Base-by-base conservation (phyloP, 441 rosid genomes). In the Aleurites moluccanus region DNA sequence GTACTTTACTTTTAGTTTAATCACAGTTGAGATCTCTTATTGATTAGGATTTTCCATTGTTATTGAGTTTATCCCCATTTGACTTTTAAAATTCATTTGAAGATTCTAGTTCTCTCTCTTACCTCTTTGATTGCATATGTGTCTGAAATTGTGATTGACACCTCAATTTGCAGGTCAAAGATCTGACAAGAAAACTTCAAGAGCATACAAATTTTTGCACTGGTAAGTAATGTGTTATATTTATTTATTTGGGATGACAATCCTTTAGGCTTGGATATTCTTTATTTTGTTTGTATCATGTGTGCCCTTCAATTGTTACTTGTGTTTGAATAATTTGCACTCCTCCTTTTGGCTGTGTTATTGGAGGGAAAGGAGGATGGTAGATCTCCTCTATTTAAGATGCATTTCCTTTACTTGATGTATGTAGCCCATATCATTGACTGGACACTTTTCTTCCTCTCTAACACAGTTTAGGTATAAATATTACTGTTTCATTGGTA, bases 121-220 rank as follows among this genome's bases (percentile, higher is more conserved):
- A 6, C 25, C 27, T 64, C 40, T 33, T 23, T 33, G 11, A 62
- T 66, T 67, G 45, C 38, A 35, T 53, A 21, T 63, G 69, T 63
- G 40, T 18, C 66, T 49, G 42, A 44, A 64, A 72, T 60, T 56
- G 21, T 75, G 21, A 70, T 6, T 64, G 56, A 40, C 20, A 38
- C 67, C 11, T 40, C 64, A 74, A 70, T 79, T 82, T 83, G 82
- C 98, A 95, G 98, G 90, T 95, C 82, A 83, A 85, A 44, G 83
- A 85, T 72, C 77, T 95, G 88, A 81, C 79, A 30, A 85, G 53
- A 82, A 83, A 87, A 82, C 82, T 95, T 76, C 87, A 82, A 82
- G 92, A 81, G 69, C 84, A 85, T 77, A 81, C 88, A 74, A 81
- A 77, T 82, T 87, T 92, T 73, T 90, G 88, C 80, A 89, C 92